A percentile compares a stretch with the other conserved stretches of the same genome.
Conservation (phyloP, 495 filamentous ascomycete genomes). For the Xylaria cubensis region DNA sequence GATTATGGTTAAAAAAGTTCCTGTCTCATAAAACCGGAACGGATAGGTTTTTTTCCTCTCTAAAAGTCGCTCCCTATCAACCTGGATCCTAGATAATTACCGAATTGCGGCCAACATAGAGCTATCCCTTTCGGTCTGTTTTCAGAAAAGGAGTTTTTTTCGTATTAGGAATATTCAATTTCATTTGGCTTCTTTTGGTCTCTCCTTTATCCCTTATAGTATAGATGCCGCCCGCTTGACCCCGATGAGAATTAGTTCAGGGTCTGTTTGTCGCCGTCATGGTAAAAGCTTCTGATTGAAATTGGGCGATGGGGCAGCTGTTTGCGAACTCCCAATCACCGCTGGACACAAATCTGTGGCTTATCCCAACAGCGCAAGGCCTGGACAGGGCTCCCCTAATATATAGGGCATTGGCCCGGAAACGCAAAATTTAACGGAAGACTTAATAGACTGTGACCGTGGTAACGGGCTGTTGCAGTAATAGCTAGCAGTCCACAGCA, state of each 20-base stretch:
- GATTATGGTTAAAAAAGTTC: not conserved
- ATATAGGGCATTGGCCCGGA: conserved; percentile 27
- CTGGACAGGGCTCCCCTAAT: conserved; percentile 18
- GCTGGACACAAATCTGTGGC: conserved; percentile 27
- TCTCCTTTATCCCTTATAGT: conserved; percentile 21
- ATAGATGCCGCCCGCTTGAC: conserved; percentile 24
- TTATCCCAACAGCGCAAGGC: conserved; percentile 19
- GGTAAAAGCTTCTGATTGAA: conserved; percentile 20
- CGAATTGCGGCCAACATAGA: not conserved
- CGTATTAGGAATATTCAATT: conserved; percentile 10
- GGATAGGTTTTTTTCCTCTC: not conserved
- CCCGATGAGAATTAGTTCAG: conserved; percentile 27
- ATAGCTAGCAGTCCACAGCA: not conserved
- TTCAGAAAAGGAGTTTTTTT: not conserved
- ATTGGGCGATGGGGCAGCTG: conserved; percentile 27
- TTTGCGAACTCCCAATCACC: conserved; percentile 22
- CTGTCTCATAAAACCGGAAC: not conserved
- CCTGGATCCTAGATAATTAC: not conserved
- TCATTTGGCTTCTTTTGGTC: not conserved
- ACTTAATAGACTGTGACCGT: not conserved
- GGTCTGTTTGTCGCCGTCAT: conserved; percentile 24
- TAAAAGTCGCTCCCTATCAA: not conserved
- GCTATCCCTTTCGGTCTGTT: conserved; percentile 15
- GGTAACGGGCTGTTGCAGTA: not conserved
- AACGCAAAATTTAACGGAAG: conserved; percentile 15